A percentile compares a stretch with the other conserved stretches of the same genome.
phyloP scores from a whole-genome alignment of 805 yeast genomes.

The Metschnikowia continentalis region DNA sequence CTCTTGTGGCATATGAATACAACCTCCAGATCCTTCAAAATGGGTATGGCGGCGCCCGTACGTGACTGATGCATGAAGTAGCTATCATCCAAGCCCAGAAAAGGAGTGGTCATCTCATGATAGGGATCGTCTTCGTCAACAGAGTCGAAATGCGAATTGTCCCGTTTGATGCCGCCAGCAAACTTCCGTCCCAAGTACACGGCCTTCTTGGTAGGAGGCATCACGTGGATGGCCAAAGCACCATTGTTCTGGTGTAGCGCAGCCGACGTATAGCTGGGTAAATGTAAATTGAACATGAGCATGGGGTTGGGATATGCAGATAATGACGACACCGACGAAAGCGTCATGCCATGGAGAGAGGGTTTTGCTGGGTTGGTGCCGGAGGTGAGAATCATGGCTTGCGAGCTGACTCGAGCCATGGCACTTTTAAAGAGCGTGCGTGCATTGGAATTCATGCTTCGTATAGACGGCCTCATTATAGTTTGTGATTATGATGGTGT shows the following conservation, averaged over 20 bases:
- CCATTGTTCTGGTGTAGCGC: conserved; percentile 51
- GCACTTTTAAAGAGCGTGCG: conserved; percentile 22
- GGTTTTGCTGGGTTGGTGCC: conserved; percentile 7
- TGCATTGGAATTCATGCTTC: not conserved
- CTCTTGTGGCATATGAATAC: conserved; percentile 58
- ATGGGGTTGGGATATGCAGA: conserved; percentile 75
- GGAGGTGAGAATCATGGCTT: conserved; percentile 43
- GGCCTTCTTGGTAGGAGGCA: conserved; percentile 56
- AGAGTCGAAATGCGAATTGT: conserved; percentile 18
- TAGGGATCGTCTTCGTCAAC: conserved; percentile 31
- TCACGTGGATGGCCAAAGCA: conserved; percentile 66
- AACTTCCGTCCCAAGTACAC: conserved; percentile 63
- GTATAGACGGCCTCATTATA: conserved; percentile 1
- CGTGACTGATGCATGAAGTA: conserved; percentile 17
- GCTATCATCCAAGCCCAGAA: conserved; percentile 31
- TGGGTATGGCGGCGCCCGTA: conserved; percentile 43
- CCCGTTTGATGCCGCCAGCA: conserved; percentile 53
- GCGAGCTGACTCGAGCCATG: conserved; percentile 38
- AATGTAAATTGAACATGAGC: conserved; percentile 78
- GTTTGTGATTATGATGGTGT: not conserved
- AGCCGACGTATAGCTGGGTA: conserved; percentile 78
- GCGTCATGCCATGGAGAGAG: conserved; percentile 66
- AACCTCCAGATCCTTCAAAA: conserved; percentile 53
- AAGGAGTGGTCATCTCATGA: conserved; percentile 54
- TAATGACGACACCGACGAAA: conserved; percentile 81